Conservation (phyloP, 805 yeast species). For the Groenewaldozyma tartarivorans region DNA sequence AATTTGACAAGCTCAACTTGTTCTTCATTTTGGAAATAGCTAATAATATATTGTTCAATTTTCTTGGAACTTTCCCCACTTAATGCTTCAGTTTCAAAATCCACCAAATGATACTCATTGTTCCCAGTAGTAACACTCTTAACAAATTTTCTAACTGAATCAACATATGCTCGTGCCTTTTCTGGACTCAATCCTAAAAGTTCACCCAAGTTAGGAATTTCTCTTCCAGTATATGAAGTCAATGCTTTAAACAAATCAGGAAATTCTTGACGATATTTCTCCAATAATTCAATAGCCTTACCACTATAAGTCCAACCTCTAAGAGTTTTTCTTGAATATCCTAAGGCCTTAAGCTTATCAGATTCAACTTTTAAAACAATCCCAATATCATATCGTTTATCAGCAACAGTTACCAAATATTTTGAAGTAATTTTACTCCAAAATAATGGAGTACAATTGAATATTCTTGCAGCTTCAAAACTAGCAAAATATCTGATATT, state of each 20-base stretch:
- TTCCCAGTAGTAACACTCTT: constrained; percentile 20
- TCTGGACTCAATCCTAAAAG: constrained; percentile 19
- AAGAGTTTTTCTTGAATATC: constrained; percentile 61
- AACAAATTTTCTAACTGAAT: constrained; percentile 35
- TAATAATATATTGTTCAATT: constrained; percentile 53
- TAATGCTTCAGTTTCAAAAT: constrained; percentile 70
- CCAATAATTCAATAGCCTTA: constrained; percentile 56
- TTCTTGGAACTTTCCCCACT: constrained; percentile 54
- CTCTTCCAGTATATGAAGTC: constrained; percentile 10
- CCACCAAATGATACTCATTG: constrained; percentile 46
- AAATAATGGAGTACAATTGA: constrained; percentile 52
- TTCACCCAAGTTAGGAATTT: constrained; percentile 18
- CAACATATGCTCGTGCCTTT: constrained; percentile 27
- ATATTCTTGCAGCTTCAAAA: constrained; percentile 47
- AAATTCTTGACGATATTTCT: constrained; percentile 52
- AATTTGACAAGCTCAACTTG: constrained; percentile 46
- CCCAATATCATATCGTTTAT: constrained; percentile 60
- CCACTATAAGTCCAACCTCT: constrained; percentile 79
- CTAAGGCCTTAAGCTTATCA: constrained; percentile 73
- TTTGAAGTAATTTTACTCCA: constrained; percentile 73
- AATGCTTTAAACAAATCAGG: constrained; percentile 45
- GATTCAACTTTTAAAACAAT: constrained; percentile 76
- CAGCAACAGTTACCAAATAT: constrained; percentile 48
- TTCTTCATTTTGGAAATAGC: constrained; percentile 30
- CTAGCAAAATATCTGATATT: constrained; percentile 56